Conservation (phyloP, 345 rosid genomes). For the Gynandropsis gynandra region DNA sequence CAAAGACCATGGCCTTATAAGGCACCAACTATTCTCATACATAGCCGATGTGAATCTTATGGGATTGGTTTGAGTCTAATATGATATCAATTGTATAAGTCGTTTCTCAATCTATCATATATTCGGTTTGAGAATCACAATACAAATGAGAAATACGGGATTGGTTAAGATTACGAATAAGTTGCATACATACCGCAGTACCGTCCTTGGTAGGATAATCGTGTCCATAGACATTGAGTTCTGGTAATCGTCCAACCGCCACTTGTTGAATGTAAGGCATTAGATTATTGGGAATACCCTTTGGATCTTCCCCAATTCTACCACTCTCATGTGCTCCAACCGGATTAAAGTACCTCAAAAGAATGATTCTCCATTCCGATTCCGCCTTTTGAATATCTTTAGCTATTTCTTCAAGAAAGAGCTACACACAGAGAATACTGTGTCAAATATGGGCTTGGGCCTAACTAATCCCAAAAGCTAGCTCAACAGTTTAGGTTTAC, state of each 20-base stretch:
- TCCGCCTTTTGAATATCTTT: conserved; percentile 78
- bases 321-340: conserved; percentile 97
- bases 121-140: too few relatives aligned
- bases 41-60: too few relatives aligned
- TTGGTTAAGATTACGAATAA: neutral
- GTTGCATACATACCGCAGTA: conserved; percentile 55
- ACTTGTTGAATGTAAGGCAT: conserved; percentile 99
- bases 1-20: too few relatives aligned
- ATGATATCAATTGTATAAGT: too few relatives aligned
- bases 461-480: too few relatives aligned
- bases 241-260: conserved; percentile 85
- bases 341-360: conserved; percentile 90
- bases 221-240: conserved; percentile 82
- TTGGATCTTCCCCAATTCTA: conserved; percentile 91
- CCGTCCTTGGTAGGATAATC: conserved; percentile 93
- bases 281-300: conserved; percentile 84
- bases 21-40: too few relatives aligned
- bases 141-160: too few relatives aligned
- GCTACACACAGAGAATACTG: conserved; percentile 29
- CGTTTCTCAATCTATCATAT: conserved; percentile 14
- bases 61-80: too few relatives aligned
- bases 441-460: too few relatives aligned
- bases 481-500: too few relatives aligned
- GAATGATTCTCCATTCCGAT: conserved; percentile 78
- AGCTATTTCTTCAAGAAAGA: conserved; percentile 88